Conservation (phyloP, 1,284 basidiomycete genomes). For the Moesziomyces antarcticus region DNA sequence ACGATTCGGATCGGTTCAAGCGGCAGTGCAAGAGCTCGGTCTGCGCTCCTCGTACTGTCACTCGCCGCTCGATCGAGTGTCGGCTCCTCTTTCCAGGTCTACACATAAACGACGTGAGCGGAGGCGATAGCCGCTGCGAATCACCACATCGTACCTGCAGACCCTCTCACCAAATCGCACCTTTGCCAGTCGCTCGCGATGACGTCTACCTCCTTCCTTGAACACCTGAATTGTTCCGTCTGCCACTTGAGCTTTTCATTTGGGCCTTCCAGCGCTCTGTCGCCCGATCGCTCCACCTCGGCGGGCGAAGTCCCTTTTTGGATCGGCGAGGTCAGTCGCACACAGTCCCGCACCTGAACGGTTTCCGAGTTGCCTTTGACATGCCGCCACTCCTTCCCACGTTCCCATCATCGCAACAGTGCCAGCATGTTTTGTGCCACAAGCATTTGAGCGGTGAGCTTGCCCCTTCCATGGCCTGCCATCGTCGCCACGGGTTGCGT, state of each 20-base stretch:
- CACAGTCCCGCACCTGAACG: background rate
- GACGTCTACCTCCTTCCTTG: slow-evolving; percentile 20
- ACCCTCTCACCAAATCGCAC: background rate
- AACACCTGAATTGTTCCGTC: slow-evolving; percentile 35
- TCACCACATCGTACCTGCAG: background rate
- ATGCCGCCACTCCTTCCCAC: background rate
- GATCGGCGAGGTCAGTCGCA: slow-evolving; percentile 34
- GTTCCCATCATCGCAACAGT: too few relatives aligned
- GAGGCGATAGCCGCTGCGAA: too few relatives aligned
- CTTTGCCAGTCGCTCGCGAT: background rate
- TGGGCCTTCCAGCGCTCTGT: background rate
- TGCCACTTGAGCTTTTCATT: slow-evolving; percentile 15
- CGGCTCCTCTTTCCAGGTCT: too few relatives aligned
- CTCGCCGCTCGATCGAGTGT: too few relatives aligned
- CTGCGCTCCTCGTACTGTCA: too few relatives aligned
- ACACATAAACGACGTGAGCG: too few relatives aligned
- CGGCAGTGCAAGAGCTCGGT: too few relatives aligned
- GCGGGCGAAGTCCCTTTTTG: slow-evolving; percentile 15
- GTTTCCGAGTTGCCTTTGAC: background rate
- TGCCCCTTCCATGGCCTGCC: too few relatives aligned
- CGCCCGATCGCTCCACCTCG: background rate
- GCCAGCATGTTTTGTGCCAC: slow-evolving; percentile 32
- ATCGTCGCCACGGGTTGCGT: background rate
- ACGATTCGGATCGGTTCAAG: too few relatives aligned
- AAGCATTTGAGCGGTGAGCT: slow-evolving; percentile 21